Conservation (phyloP, 164 flowering plant genomes). For the Cinnamomum chago region DNA sequence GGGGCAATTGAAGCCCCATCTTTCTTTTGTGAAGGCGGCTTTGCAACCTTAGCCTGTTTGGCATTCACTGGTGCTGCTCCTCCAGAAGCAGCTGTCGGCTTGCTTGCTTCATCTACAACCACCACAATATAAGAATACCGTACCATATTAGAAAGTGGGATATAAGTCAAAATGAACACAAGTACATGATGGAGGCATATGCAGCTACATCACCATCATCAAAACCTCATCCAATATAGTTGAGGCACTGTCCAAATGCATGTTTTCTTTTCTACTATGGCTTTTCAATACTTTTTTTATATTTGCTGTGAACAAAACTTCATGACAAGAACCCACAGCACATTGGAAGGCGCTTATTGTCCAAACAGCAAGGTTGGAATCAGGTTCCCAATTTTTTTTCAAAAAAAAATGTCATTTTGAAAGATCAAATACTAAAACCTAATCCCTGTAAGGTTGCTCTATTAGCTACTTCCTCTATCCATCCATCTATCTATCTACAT, state of each 20-base stretch:
- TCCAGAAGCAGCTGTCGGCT: slow-evolving; percentile 36
- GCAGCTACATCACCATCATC: neutral
- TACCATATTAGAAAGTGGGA: neutral
- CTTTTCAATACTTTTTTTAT: too few relatives aligned
- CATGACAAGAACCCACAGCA: neutral
- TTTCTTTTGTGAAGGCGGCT: slow-evolving; percentile 46
- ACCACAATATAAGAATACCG: slow-evolving; percentile 3
- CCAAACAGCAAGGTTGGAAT: neutral
- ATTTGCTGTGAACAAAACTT: neutral
- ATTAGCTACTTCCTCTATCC: too few relatives aligned
- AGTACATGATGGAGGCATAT: neutral
- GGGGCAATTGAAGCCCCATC: slow-evolving; percentile 38
- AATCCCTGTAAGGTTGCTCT: too few relatives aligned
- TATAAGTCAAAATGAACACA: neutral
- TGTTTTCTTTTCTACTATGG: neutral
- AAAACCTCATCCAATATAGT: neutral
- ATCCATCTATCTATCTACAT: too few relatives aligned
- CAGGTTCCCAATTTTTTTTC: neutral
- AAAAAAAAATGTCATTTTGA: too few relatives aligned
- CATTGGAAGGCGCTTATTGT: neutral
- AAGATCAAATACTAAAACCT: too few relatives aligned
- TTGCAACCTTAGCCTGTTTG: slow-evolving; percentile 47
- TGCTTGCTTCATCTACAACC: slow-evolving; percentile 25
- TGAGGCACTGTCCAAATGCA: too few relatives aligned
- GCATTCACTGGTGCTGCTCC: slow-evolving; percentile 28